These are phyloP conservation scores for Cystobasidium tubakii DNA, from an alignment of 768 basidiomycete species.

Conservation along the genomic window DNA sequence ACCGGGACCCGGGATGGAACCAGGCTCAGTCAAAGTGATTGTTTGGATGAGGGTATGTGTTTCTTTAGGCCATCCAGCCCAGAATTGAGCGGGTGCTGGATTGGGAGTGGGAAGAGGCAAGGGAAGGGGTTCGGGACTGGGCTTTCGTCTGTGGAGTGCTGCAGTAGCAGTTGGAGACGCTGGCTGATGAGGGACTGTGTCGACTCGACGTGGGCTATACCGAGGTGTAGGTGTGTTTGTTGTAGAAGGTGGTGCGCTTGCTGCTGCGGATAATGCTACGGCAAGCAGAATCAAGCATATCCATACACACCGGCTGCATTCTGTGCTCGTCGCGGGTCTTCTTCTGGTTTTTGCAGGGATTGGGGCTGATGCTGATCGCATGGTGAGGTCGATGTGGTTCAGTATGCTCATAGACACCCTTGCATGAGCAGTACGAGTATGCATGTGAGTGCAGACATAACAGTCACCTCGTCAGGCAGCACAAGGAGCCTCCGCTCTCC, in stretches of 20 bases:
- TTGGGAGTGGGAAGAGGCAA: neutral
- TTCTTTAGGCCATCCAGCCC: constrained; percentile 33
- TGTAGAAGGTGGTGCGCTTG: neutral
- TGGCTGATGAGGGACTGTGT: neutral
- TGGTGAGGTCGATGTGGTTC: too few species aligned
- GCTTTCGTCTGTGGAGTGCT: neutral
- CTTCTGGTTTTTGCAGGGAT: neutral
- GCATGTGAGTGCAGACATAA: too few species aligned
- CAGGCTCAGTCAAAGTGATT: neutral
- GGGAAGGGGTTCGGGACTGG: neutral
- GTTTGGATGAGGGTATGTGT: constrained; percentile 6
- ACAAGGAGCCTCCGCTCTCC: neutral
- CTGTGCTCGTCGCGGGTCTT: neutral
- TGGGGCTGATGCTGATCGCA: too few species aligned
- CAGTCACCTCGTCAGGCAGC: too few species aligned
- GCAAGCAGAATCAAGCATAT: neutral
- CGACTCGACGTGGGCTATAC: neutral
- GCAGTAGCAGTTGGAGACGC: neutral
- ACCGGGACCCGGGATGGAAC: neutral
- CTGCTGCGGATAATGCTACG: neutral
- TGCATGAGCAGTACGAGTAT: too few species aligned
- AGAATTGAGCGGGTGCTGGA: constrained; percentile 15
- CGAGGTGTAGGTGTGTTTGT: neutral
- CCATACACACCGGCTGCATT: neutral
- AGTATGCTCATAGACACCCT: too few species aligned